These are phyloP conservation scores for Stipa capillata DNA, from an alignment of 176 grass and related monocot genomes.

Conservation along the genomic window DNA sequence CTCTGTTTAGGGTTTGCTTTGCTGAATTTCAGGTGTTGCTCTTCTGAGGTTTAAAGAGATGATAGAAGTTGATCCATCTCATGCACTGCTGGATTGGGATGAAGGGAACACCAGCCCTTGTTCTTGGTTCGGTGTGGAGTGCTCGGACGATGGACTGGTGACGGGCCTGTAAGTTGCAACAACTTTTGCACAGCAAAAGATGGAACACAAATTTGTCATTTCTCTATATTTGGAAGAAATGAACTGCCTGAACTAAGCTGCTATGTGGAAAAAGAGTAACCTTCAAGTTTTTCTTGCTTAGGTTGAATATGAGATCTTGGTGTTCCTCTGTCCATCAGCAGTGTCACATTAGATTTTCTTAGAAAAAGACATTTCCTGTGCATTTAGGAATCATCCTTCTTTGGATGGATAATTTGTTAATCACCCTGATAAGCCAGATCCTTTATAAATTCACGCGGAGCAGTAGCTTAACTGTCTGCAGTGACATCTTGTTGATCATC, in stretches of 20 bases:
- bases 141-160: slow-evolving; percentile 48
- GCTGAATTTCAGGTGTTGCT: slow-evolving; percentile 37
- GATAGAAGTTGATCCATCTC: slow-evolving; percentile 27
- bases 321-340: background rate
- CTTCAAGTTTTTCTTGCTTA: background rate
- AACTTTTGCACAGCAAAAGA: background rate
- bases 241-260: background rate
- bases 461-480: background rate
- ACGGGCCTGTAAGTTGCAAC: slow-evolving; percentile 50
- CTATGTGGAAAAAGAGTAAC: background rate
- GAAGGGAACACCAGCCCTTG: slow-evolving; percentile 29
- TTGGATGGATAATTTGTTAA: background rate
- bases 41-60: slow-evolving; percentile 43
- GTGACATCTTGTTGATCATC: background rate
- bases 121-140: slow-evolving; percentile 47
- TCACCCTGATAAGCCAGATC: background rate
- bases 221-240: background rate
- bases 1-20: slow-evolving; percentile 4
- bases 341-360: background rate
- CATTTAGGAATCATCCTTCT: background rate
- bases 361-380: background rate
- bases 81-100: slow-evolving; percentile 35
- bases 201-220: background rate
- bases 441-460: background rate
- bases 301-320: background rate